A percentile compares a stretch with the other conserved stretches of the same genome.
phyloP scores from a whole-genome alignment of 257 asterid genomes.

The Solanum neorickii region DNA sequence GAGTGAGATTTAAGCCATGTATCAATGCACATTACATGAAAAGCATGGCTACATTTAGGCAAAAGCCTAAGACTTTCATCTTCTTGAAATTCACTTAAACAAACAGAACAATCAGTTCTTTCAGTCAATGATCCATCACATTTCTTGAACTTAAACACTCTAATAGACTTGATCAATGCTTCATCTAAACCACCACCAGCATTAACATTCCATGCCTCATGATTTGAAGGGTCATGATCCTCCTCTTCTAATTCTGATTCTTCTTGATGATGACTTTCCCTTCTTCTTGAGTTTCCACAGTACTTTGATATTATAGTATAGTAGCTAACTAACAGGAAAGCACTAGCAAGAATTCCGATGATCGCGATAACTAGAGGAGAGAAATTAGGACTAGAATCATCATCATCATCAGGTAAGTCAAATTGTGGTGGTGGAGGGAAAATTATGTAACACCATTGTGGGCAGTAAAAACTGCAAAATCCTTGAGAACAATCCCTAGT shows the following conservation, averaged over 20 bases:
- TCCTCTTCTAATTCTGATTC: neutral
- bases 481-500: constrained; percentile 45
- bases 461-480: constrained; percentile 41
- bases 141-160: neutral
- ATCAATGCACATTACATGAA: constrained; percentile 7
- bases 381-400: constrained; percentile 13
- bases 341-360: constrained; percentile 34
- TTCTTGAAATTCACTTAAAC: constrained; percentile 7
- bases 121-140: neutral
- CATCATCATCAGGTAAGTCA: constrained; percentile 14
- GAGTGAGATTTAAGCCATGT: constrained; percentile 11
- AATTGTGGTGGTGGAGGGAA: constrained; percentile 43
- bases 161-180: neutral
- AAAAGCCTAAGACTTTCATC: constrained; percentile 4
- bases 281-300: constrained; percentile 12
- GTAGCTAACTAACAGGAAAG: constrained; percentile 35
- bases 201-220: neutral
- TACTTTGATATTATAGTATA: constrained; percentile 32
- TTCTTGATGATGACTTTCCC: neutral
- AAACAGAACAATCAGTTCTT: constrained; percentile 3
- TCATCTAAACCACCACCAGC: neutral
- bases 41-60: constrained; percentile 9
- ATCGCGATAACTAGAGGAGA: constrained; percentile 37
- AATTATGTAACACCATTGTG: constrained; percentile 44
- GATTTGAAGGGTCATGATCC: neutral